A percentile compares a stretch with the other conserved stretches of the same genome.
Evolutionary conservation across 192 early-diverging fungal genomes (phyloP).

Genomic region (Anaeromyces robustus): DNA sequence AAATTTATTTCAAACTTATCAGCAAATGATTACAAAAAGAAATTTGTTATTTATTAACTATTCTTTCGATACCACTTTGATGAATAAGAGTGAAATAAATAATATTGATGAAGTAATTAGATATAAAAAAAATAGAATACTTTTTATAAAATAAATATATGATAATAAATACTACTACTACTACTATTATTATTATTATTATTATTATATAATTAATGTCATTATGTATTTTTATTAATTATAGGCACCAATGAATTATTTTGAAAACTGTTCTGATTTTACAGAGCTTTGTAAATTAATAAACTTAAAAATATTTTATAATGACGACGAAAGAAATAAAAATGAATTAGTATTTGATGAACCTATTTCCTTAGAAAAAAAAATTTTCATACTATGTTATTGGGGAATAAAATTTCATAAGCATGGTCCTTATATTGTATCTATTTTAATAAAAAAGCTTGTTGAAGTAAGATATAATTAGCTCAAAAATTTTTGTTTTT

Average conservation of each 20-base stretch:
- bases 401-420: not conserved
- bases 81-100: not conserved
- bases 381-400: not conserved
- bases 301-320: not conserved
- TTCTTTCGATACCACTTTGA: not conserved
- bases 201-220: no score
- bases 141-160: no score
- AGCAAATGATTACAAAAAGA: not conserved
- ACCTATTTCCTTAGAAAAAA: not conserved
- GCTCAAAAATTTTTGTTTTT: no score
- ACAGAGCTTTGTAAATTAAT: not conserved
- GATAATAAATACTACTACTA: no score
- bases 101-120: not conserved
- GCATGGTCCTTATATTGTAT: not conserved
- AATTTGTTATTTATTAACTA: not conserved
- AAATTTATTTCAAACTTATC: not conserved
- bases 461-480: not conserved
- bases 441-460: not conserved
- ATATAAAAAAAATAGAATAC: no score
- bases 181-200: no score
- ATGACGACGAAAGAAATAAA: not conserved
- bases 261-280: not conserved
- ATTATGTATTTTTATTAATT: no score
- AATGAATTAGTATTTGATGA: not conserved
- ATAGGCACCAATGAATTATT: not conserved